phyloP scores from a whole-genome alignment of 305 asterid species.

The Salvia sclarea region DNA sequence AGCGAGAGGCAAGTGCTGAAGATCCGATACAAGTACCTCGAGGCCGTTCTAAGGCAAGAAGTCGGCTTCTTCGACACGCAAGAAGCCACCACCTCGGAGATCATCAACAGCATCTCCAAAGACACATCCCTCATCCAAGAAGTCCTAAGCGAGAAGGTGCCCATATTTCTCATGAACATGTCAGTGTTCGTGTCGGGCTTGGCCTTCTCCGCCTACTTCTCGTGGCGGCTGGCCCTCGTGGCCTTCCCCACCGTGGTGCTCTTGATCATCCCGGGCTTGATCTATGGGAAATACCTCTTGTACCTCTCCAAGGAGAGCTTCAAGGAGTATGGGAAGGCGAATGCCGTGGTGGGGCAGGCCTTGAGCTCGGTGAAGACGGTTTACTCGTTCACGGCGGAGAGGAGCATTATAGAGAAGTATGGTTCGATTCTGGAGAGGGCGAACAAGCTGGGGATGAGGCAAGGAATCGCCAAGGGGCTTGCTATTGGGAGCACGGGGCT shows the following conservation, averaged over 20 bases:
- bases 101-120: slow-evolving; percentile 79
- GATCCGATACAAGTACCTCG: slow-evolving; percentile 80
- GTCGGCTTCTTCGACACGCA: slow-evolving; percentile 91
- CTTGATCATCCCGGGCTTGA: slow-evolving; percentile 67
- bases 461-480: slow-evolving; percentile 81
- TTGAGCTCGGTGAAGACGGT: slow-evolving; percentile 81
- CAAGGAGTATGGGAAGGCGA: slow-evolving; percentile 70
- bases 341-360: slow-evolving; percentile 66
- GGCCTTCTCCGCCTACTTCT: slow-evolving; percentile 69
- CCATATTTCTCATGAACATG: slow-evolving; percentile 70
- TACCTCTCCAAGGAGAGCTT: slow-evolving; percentile 57
- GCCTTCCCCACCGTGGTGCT: slow-evolving; percentile 75
- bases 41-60: slow-evolving; percentile 83
- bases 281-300: slow-evolving; percentile 73
- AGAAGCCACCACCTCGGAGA: slow-evolving; percentile 87
- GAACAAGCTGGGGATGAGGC: slow-evolving; percentile 64
- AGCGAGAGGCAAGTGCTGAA: slow-evolving; percentile 75
- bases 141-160: slow-evolving; percentile 87
- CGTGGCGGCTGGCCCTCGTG: slow-evolving; percentile 74
- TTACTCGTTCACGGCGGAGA: slow-evolving; percentile 84
- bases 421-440: slow-evolving; percentile 58
- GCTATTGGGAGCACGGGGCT: slow-evolving; percentile 81
- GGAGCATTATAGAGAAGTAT: slow-evolving; percentile 59
- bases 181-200: slow-evolving; percentile 75
- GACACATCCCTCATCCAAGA: slow-evolving; percentile 88